phyloP scores from a whole-genome alignment of 2,329 filamentous ascomycete species.

The Calonectria hawksworthii region DNA sequence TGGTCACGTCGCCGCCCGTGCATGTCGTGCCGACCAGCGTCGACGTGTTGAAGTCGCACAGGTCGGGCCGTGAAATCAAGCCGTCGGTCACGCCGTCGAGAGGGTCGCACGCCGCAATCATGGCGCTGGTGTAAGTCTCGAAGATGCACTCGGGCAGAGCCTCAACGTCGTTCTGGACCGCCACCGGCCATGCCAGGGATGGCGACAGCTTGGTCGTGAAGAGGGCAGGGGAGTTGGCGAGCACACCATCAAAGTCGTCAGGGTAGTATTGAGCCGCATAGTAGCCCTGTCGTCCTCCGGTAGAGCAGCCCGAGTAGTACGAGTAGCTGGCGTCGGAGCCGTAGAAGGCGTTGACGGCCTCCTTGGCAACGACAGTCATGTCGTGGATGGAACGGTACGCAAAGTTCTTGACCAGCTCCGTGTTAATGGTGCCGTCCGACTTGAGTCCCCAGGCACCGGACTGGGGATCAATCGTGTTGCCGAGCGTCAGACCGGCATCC shows the following conservation, averaged over 20 bases:
- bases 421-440: background rate
- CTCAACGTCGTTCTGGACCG: background rate
- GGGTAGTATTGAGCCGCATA: slow-evolving; percentile 2
- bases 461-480: slow-evolving; percentile 4
- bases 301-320: slow-evolving; percentile 9
- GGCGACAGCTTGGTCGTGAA: background rate
- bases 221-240: slow-evolving; percentile 10
- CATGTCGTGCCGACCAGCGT: background rate
- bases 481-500: background rate
- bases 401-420: slow-evolving; percentile 13
- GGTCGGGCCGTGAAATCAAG: background rate
- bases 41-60: background rate
- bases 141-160: slow-evolving; percentile 1
- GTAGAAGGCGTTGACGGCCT: background rate
- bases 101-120: background rate
- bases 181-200: background rate
- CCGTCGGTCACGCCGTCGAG: slow-evolving; percentile 8
- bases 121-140: background rate
- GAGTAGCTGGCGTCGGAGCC: background rate
- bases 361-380: background rate
- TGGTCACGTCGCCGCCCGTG: background rate
- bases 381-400: slow-evolving; percentile 6
- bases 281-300: slow-evolving; percentile 12
- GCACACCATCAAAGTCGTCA: slow-evolving; percentile 2
- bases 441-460: background rate